Evolutionary conservation across 2,329 filamentous ascomycete species (phyloP), one percentile per base, ranked within the genome.

Genomic region (Dichotomopilus funicola): DNA sequence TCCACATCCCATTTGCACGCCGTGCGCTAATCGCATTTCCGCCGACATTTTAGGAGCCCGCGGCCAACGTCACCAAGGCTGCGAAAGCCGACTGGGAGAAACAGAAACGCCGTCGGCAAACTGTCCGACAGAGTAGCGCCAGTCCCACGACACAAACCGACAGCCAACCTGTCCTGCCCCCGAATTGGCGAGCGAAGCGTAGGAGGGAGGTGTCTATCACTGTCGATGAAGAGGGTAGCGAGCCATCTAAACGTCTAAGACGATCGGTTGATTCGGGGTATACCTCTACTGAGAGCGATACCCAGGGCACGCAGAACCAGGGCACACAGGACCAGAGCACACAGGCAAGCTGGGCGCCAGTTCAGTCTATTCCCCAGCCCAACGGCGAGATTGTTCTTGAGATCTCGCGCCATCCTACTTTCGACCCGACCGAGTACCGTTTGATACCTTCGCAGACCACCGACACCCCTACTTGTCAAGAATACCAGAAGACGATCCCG

Each of bases 401-500:
- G 38, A 52, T 64, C 34, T n/a, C 54, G 19, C 51, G 42, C 8
- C 57, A 49, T 8, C 54, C 63, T 4, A 55, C 51, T 3, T 63
- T 67, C 31, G 55, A 65, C 43, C 51, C 56, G 7, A 58, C 60
- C 6, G 61, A 63, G n/a, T 64, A 64, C 27, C 36, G 56, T 37
- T 53, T 51, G 13, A 41, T 59, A 3, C 61, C 61, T 27, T 62
- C 58, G 11, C 57, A 61, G 9, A 34, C 33, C n/a, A 31, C n/a
- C 8, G 27, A 37, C 10, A 37, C 31, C 27, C 13, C 53, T 8
- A n/a, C 44, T 7, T 47, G 46, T 19, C 36, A 45, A 45, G 42
- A 7, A 31, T 13, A 36, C 54, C 66, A 69, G 52, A 60, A 61
- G 33, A 75, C 72, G 3, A 72, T 78, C 31, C 73, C 73, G 0